Base-by-base conservation (phyloP, 495 filamentous ascomycete species). In the Penicillium pancosmium region DNA sequence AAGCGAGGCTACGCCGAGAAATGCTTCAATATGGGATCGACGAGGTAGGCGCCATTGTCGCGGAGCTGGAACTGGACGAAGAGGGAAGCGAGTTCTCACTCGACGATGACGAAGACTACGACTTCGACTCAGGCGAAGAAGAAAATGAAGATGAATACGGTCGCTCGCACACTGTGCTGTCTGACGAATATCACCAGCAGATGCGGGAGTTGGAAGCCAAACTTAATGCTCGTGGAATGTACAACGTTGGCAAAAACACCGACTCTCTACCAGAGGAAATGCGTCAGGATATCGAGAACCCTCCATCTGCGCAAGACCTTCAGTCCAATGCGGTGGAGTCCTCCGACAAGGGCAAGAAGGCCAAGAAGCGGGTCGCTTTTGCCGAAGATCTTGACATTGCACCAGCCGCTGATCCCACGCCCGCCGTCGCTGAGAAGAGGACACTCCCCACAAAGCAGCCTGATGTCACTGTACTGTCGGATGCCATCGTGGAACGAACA, bases 11-110 rank as follows among this genome's bases (percentile, higher is more conserved):
- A 3, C 89, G 95, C 11, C 84, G 88, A 54, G 86, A 97, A 62
- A 98, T 98, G 94, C 74, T 97, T n/a, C 79, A 89, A 58, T 98
- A 97, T 65, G 87, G 87, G 48, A 84, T 94, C 70, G 72, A 85
- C 46, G 92, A 97, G 63, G 86, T 98, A 54, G 91, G 91, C 1
- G 83, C 90, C 23, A 89, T 98, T 2, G 93, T 98, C 7, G 93
- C 93, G n/a, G 92, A 97, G 74, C 79, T 98, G 34, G 84, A 94
- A 55, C 68, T 98, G 12, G 91, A 96, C 48, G 90, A 92, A 34
- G 84, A 82, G 25, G 83, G 76, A 47, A 79, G 74, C 51, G 80
- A 86, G 16, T 74, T 84, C 25, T 81, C 85, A 15, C 72, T 86
- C 19, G 80, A 85, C 10, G 83, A 86, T 8, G 83, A 89, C 34